Conservation (phyloP, 108 stramenopile species). For the Cyclotella baltica region DNA sequence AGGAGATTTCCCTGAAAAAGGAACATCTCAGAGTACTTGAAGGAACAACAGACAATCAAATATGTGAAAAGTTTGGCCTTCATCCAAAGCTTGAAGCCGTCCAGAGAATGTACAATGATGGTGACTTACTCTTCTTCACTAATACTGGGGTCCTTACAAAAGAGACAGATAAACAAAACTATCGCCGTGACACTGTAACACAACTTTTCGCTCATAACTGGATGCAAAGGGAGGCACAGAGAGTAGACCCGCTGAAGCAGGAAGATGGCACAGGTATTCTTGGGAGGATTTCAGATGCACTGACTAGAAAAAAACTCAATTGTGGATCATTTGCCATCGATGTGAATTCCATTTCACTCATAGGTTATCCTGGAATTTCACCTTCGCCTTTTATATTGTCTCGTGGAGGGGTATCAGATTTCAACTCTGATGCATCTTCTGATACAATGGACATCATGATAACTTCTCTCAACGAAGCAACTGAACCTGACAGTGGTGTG, state of each 20-base stretch:
- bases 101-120: slow-evolving; percentile 64
- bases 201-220: slow-evolving; percentile 64
- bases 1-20: slow-evolving; percentile 43
- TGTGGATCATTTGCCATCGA: slow-evolving; percentile 48
- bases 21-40: slow-evolving; percentile 31
- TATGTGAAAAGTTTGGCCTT: slow-evolving; percentile 68
- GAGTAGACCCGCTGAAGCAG: slow-evolving; percentile 46
- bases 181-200: slow-evolving; percentile 44
- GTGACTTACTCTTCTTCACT: slow-evolving; percentile 69
- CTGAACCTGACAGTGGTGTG: slow-evolving; percentile 35
- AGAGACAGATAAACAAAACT: slow-evolving; percentile 56
- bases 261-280: slow-evolving; percentile 53
- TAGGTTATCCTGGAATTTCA: slow-evolving; percentile 32
- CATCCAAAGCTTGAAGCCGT: slow-evolving; percentile 44
- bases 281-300: slow-evolving; percentile 46
- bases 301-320: slow-evolving; percentile 38
- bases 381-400: slow-evolving; percentile 35
- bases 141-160: slow-evolving; percentile 74
- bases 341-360: slow-evolving; percentile 31
- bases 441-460: slow-evolving; percentile 36
- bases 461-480: slow-evolving; percentile 50
- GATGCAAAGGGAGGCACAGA: slow-evolving; percentile 45
- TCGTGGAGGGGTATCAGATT: slow-evolving; percentile 34
- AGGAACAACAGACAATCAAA: slow-evolving; percentile 48
- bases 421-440: slow-evolving; percentile 35